Evolutionary conservation across 371 early-diverging fungal genomes (phyloP).

Genomic region (Syncephalis fuscata): DNA sequence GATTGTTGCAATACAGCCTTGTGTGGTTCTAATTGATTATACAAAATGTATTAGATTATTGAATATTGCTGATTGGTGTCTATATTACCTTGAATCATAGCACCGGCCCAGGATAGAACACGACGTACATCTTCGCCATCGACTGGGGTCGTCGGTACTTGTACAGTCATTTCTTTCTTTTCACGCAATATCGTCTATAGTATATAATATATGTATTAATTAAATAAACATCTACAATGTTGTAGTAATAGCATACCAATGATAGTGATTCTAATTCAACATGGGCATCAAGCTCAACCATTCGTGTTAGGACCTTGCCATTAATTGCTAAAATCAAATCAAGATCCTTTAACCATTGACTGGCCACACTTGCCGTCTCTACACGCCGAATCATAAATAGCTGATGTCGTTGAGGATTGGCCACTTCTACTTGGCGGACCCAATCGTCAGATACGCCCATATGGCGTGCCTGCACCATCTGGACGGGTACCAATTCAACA

Average conservation of each 20-base stretch:
- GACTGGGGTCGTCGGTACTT: slow-evolving; percentile 36
- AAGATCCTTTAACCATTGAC: slow-evolving; percentile 44
- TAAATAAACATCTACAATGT: background rate
- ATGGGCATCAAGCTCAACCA: slow-evolving; percentile 49
- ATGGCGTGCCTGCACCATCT: slow-evolving; percentile 57
- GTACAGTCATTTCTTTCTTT: slow-evolving; percentile 43
- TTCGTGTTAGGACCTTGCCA: slow-evolving; percentile 45
- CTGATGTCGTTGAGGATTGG: slow-evolving; percentile 50
- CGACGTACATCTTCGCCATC: slow-evolving; percentile 48
- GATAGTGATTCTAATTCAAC: slow-evolving; percentile 32
- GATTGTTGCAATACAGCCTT: slow-evolving; percentile 65
- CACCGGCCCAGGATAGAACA: slow-evolving; percentile 60
- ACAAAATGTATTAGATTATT: background rate
- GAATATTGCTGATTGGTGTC: background rate
- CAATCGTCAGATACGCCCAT: slow-evolving; percentile 65
- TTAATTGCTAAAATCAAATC: slow-evolving; percentile 59
- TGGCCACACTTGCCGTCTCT: slow-evolving; percentile 45
- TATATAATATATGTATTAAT: background rate
- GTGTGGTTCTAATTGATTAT: slow-evolving; percentile 44
- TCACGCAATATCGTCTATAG: slow-evolving; percentile 30
- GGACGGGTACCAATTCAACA: slow-evolving; percentile 53
- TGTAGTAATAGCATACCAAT: slow-evolving; percentile 17
- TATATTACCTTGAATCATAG: slow-evolving; percentile 32
- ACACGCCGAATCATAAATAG: slow-evolving; percentile 52
- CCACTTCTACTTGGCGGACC: slow-evolving; percentile 49